phyloP scores from a whole-genome alignment of 768 basidiomycete species.

The Strobilomyces dryophilus region DNA sequence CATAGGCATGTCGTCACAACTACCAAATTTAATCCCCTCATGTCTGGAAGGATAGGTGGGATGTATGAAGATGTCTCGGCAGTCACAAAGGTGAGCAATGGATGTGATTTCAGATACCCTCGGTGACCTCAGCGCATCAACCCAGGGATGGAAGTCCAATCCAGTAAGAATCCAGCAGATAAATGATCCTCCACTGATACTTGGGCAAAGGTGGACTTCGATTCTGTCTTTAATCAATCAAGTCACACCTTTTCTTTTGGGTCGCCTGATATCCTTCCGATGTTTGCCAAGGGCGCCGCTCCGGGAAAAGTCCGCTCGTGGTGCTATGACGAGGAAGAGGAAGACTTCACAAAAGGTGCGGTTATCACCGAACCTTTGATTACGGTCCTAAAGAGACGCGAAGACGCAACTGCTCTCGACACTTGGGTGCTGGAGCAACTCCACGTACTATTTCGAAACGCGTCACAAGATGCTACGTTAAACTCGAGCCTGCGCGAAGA shows the following conservation, averaged over 20 bases:
- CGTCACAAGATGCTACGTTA: slow-evolving; percentile 48
- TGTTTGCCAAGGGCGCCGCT: slow-evolving; percentile 75
- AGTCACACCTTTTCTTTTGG: slow-evolving; percentile 78
- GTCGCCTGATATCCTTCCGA: slow-evolving; percentile 84
- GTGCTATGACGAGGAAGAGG: slow-evolving; percentile 72
- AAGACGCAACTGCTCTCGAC: slow-evolving; percentile 76
- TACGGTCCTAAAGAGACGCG: not conserved
- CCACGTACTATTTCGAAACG: slow-evolving; percentile 56
- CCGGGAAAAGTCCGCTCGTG: slow-evolving; percentile 69
- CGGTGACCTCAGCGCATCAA: slow-evolving; percentile 1
- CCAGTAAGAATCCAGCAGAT: slow-evolving; percentile 41
- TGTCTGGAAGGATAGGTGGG: slow-evolving; percentile 46
- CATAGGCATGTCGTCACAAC: slow-evolving; percentile 48
- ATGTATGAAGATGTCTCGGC: slow-evolving; percentile 93
- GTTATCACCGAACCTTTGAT: not conserved
- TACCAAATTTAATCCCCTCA: slow-evolving; percentile 1
- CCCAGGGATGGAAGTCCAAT: slow-evolving; percentile 82
- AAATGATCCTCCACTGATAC: not conserved
- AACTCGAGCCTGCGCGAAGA: slow-evolving; percentile 49
- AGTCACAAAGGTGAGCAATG: slow-evolving; percentile 63
- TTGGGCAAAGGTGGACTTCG: slow-evolving; percentile 58
- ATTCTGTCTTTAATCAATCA: slow-evolving; percentile 85
- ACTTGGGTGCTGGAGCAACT: slow-evolving; percentile 76
- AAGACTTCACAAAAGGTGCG: slow-evolving; percentile 83
- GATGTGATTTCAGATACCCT: not conserved